phyloP scores from a whole-genome alignment of 139 green algal species.

The Tetraselmis chui region DNA sequence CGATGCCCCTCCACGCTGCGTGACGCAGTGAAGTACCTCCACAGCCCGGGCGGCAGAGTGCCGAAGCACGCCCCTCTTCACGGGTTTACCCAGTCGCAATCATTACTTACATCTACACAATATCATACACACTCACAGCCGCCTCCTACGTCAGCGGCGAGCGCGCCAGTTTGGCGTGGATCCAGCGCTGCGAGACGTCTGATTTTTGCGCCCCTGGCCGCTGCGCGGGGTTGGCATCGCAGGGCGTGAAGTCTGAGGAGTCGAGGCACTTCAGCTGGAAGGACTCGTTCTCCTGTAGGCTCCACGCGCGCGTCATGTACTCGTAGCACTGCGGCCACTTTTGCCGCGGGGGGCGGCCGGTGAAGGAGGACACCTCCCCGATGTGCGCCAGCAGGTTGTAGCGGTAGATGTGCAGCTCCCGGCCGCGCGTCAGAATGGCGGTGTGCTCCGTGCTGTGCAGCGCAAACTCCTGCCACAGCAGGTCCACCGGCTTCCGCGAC shows the following conservation, averaged over 20 bases:
- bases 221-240: not conserved
- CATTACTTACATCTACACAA: no score
- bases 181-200: not conserved
- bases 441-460: not conserved
- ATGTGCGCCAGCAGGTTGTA: conserved; percentile 36
- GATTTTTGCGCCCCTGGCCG: not conserved
- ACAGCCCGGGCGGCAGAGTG: no score
- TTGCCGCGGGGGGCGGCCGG: conserved; percentile 11
- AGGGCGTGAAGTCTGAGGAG: not conserved
- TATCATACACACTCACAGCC: no score
- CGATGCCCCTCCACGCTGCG: no score
- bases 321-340: conserved; percentile 29
- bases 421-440: not conserved
- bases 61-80: no score
- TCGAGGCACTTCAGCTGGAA: conserved; percentile 4
- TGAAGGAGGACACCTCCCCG: conserved; percentile 26
- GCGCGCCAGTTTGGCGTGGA: not conserved
- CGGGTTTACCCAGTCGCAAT: no score
- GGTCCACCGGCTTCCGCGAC: conserved; percentile 26
- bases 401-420: not conserved
- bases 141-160: no score
- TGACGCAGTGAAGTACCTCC: no score
- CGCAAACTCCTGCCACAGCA: conserved; percentile 30
- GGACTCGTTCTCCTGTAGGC: conserved; percentile 13
- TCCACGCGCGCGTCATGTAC: conserved; percentile 24